These are phyloP conservation scores for Crinitomyces ghanaensis DNA, from an alignment of 805 yeast genomes.

Conservation along the genomic window DNA sequence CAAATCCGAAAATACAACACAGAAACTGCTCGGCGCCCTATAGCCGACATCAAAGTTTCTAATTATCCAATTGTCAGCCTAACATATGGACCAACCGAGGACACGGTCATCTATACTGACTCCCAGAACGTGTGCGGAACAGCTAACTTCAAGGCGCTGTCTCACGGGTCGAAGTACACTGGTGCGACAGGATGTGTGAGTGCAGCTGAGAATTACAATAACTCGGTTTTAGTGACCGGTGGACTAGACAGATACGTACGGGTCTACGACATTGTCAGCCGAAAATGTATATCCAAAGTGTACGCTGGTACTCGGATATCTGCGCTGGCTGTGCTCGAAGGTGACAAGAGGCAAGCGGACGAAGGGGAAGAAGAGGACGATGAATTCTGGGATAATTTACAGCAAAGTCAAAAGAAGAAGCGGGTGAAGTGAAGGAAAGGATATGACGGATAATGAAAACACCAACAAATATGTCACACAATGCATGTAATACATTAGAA, in stretches of 20 bases:
- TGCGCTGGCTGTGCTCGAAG: constrained; percentile 39
- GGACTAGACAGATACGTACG: constrained; percentile 83
- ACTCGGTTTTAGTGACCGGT: constrained; percentile 49
- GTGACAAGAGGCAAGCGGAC: constrained; percentile 23
- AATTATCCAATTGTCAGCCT: constrained; percentile 42
- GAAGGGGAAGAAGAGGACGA: constrained; percentile 25
- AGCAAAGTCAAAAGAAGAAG: constrained; percentile 7
- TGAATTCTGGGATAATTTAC: constrained; percentile 30
- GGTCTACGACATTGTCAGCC: constrained; percentile 50
- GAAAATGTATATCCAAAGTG: constrained; percentile 58
- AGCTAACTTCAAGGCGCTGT: constrained; percentile 32
- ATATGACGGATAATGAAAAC: too few relatives aligned
- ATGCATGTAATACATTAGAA: too few relatives aligned
- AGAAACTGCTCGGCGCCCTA: constrained; percentile 55
- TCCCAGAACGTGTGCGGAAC: constrained; percentile 53
- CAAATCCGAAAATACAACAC: constrained; percentile 68
- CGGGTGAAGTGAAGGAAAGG: too few relatives aligned
- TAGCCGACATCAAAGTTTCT: constrained; percentile 40
- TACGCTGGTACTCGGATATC: constrained; percentile 65
- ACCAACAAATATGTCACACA: too few relatives aligned
- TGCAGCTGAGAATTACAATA: constrained; percentile 21
- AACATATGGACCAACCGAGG: constrained; percentile 26
- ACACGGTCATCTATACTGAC: constrained; percentile 58
- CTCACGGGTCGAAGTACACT: constrained; percentile 3
- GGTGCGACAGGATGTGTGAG: constrained; percentile 70